These are phyloP conservation scores for Irpex rosettiformis DNA, from an alignment of 1,284 basidiomycete species.

Conservation along the genomic window DNA sequence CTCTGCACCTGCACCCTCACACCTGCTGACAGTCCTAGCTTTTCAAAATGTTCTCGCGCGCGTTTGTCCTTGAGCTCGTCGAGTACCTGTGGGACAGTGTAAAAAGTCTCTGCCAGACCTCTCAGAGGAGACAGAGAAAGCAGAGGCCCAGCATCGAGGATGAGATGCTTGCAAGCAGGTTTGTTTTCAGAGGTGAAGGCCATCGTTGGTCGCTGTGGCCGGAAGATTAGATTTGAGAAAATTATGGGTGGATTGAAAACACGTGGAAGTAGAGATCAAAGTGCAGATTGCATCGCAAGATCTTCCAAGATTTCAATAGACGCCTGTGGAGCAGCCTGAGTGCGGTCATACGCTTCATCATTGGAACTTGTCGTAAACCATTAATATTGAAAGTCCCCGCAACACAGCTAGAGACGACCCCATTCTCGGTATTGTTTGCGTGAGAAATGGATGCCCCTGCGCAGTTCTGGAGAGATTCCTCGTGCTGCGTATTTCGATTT, in stretches of 20 bases:
- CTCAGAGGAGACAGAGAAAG: constrained; percentile 83
- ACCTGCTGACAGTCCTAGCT: constrained; percentile 68
- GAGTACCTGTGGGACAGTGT: constrained; percentile 88
- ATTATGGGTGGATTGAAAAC: not conserved
- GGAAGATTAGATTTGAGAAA: not conserved
- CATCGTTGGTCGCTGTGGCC: constrained; percentile 18
- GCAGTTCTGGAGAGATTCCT: not conserved
- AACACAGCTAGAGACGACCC: too few relatives aligned
- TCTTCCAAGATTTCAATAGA: too few relatives aligned
- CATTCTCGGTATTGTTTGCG: too few relatives aligned
- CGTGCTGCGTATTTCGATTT: not conserved
- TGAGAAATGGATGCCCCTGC: too few relatives aligned
- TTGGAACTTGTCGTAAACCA: too few relatives aligned
- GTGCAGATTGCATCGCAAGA: not conserved
- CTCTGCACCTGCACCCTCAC: constrained; percentile 73
- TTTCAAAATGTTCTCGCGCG: constrained; percentile 82
- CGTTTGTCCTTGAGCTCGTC: constrained; percentile 85
- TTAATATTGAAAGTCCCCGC: too few relatives aligned
- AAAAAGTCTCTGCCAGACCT: constrained; percentile 77
- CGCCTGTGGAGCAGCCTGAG: too few relatives aligned
- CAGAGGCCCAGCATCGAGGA: constrained; percentile 91
- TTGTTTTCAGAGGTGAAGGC: constrained; percentile 21
- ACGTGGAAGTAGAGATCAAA: not conserved
- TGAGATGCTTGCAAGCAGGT: constrained; percentile 69
- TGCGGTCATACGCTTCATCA: not conserved